phyloP scores from a whole-genome alignment of 169 alveolate species.

The Plasmodium reichenowi region DNA sequence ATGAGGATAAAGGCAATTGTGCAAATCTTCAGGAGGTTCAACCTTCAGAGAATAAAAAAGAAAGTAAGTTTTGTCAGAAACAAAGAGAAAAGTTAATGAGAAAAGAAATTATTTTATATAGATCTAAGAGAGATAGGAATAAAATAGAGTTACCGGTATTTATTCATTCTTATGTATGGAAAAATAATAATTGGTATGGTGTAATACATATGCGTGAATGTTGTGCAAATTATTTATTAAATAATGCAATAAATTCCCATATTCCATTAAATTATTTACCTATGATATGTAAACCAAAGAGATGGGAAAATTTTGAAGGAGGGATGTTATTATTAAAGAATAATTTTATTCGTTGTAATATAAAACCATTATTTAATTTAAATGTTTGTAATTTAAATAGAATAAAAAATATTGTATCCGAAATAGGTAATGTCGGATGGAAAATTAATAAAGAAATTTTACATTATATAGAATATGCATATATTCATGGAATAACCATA shows the following conservation, averaged over 20 bases:
- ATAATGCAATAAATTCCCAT: conserved; percentile 81
- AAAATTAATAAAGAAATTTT: conserved; percentile 79
- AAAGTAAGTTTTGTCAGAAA: conserved; percentile 51
- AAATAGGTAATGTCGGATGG: conserved; percentile 83
- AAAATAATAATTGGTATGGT: conserved; percentile 82
- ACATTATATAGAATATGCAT: conserved; percentile 69
- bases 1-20: neutral
- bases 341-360: conserved; percentile 81
- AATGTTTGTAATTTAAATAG: conserved; percentile 82
- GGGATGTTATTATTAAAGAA: conserved; percentile 81
- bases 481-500: conserved; percentile 72
- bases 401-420: conserved; percentile 78
- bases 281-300: conserved; percentile 85
- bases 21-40: neutral
- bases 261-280: conserved; percentile 82
- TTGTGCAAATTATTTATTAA: conserved; percentile 82
- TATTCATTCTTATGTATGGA: conserved; percentile 81
- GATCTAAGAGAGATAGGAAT: conserved; percentile 80
- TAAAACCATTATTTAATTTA: conserved; percentile 79
- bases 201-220: conserved; percentile 86
- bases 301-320: conserved; percentile 81
- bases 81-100: conserved; percentile 47
- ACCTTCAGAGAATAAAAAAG: neutral
- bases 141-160: conserved; percentile 84
- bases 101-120: conserved; percentile 41